These are phyloP conservation scores for Zygoascus sp. DNA, from an alignment of 1,139 yeast genomes.

Conservation along the genomic window DNA sequence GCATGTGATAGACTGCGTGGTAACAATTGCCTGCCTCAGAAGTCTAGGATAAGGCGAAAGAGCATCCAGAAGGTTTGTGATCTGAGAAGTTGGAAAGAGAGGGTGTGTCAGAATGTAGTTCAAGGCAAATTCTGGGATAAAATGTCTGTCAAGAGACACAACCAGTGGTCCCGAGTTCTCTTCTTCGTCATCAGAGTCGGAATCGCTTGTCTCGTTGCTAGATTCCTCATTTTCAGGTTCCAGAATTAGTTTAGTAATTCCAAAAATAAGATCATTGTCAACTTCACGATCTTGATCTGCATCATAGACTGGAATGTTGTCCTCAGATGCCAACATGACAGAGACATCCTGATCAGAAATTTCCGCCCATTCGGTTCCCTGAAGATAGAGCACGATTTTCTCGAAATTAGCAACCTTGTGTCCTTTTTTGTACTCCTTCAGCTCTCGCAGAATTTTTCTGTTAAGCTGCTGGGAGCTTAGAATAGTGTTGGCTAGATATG, in stretches of 20 bases:
- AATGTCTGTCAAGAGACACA: constrained; percentile 20
- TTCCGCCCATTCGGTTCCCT: constrained; percentile 29
- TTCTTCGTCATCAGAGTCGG: background rate
- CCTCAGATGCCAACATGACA: constrained; percentile 15
- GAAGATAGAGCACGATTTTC: constrained; percentile 28
- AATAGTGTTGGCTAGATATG: constrained; percentile 10
- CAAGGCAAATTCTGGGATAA: constrained; percentile 56
- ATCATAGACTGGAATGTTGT: constrained; percentile 42
- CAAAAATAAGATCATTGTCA: constrained; percentile 53
- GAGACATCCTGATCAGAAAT: constrained; percentile 6
- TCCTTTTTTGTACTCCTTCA: constrained; percentile 25
- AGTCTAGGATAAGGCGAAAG: constrained; percentile 55
- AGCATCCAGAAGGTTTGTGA: constrained; percentile 50
- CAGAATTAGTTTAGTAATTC: constrained; percentile 15
- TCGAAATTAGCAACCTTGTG: constrained; percentile 25
- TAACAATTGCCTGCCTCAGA: constrained; percentile 73
- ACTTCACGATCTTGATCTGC: constrained; percentile 65
- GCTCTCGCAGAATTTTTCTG: constrained; percentile 28
- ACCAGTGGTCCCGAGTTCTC: background rate
- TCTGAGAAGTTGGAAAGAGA: constrained; percentile 59
- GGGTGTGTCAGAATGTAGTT: constrained; percentile 84
- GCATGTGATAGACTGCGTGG: constrained; percentile 67
- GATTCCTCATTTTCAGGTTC: constrained; percentile 3
- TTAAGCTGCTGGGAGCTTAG: constrained; percentile 18
- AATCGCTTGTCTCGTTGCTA: background rate